Conservation (phyloP, 1,284 basidiomycete genomes). For the Ceratobasidium sp. region DNA sequence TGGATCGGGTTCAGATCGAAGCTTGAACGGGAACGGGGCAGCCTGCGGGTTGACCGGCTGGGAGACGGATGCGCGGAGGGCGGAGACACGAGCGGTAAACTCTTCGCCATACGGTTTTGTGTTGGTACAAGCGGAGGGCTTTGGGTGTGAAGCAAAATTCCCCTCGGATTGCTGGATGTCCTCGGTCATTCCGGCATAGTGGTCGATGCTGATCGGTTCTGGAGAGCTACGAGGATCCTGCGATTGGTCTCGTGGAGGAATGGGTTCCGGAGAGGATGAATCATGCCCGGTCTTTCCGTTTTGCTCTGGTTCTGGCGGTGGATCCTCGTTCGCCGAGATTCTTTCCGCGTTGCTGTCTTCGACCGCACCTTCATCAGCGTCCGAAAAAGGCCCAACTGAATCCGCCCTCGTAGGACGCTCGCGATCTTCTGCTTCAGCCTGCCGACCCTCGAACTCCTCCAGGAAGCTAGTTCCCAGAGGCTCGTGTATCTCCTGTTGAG, state of each 20-base stretch:
- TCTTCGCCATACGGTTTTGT: background rate
- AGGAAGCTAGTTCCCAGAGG: conserved; percentile 6
- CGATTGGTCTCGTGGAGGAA: background rate
- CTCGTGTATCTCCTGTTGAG: background rate
- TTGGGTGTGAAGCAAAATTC: background rate
- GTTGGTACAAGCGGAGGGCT: background rate
- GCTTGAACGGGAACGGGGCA: conserved; percentile 1
- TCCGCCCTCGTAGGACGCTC: background rate
- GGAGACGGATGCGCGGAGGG: background rate
- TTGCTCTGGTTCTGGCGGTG: background rate
- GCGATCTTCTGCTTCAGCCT: background rate
- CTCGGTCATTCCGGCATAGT: conserved; percentile 14
- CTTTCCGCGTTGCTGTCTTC: background rate
- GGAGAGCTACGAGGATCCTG: background rate
- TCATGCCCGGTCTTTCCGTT: background rate
- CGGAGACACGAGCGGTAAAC: background rate
- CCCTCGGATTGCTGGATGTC: background rate
- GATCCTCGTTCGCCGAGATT: background rate
- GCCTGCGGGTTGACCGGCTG: background rate
- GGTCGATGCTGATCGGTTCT: background rate
- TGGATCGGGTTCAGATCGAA: background rate
- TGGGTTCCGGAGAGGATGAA: conserved; percentile 2
- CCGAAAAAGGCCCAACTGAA: background rate
- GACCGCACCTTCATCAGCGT: conserved; percentile 2
- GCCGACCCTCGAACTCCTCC: conserved; percentile 9